Evolutionary conservation across 2,329 filamentous ascomycete species (phyloP).

Genomic region (Aspergillus alliaceus): DNA sequence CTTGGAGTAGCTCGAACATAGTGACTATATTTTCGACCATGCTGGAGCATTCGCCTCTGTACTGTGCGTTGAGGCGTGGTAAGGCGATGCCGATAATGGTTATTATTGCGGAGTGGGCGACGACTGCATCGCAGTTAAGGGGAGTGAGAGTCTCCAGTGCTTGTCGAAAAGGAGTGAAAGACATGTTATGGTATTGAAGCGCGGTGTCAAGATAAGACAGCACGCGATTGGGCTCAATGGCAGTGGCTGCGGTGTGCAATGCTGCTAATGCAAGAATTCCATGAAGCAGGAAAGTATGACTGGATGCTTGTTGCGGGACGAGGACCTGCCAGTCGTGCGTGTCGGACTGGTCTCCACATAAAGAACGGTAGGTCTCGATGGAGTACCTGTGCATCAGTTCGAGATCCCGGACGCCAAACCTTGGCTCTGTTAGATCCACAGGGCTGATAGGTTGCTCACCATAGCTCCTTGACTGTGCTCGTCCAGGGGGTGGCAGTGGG

Average conservation of each 20-base stretch:
- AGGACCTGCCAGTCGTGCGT: not conserved
- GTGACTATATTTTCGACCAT: constrained; percentile 28
- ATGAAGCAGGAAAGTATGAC: not conserved
- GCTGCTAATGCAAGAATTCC: not conserved
- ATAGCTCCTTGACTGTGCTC: not conserved
- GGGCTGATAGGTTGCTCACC: not conserved
- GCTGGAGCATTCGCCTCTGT: not conserved
- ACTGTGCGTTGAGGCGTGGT: not conserved
- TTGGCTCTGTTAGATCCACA: not conserved
- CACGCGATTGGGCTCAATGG: not conserved
- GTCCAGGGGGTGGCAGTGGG: not conserved
- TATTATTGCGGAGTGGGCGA: not conserved
- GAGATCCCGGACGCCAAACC: not conserved
- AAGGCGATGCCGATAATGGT: not conserved
- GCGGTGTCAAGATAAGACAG: not conserved
- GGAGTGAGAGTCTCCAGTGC: not conserved
- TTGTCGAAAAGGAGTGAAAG: not conserved
- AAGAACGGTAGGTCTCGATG: not conserved
- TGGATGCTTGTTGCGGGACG: not conserved
- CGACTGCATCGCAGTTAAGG: not conserved
- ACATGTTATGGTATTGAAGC: not conserved
- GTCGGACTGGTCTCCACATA: not conserved
- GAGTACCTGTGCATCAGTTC: not conserved
- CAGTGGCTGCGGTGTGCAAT: not conserved
- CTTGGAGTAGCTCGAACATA: constrained; percentile 29